Conservation (phyloP, 805 yeast genomes). For the Zygotorulaspora florentina region DNA sequence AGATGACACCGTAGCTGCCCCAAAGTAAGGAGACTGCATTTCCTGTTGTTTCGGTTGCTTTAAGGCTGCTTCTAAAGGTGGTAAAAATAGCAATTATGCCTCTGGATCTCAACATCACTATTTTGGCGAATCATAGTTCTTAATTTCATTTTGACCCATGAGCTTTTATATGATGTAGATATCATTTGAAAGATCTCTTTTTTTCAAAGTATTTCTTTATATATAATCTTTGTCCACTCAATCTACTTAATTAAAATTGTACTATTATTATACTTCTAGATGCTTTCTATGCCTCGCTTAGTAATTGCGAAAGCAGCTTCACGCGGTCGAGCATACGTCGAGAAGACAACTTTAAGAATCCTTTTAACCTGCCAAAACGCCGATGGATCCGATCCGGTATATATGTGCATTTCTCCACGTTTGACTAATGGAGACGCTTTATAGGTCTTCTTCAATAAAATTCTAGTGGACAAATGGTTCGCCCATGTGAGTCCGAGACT, state of each 20-base stretch:
- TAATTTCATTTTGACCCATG: too few relatives aligned
- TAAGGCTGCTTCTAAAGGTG: too few relatives aligned
- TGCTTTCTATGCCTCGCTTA: slow-evolving; percentile 25
- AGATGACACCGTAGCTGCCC: slow-evolving; percentile 16
- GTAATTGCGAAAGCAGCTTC: slow-evolving; percentile 25
- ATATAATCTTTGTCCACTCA: not conserved
- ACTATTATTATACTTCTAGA: not conserved
- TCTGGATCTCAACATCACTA: not conserved
- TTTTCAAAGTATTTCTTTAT: not conserved
- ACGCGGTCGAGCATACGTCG: slow-evolving; percentile 32
- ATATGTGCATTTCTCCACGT: slow-evolving; percentile 30
- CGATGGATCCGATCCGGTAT: slow-evolving; percentile 34
- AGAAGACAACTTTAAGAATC: slow-evolving; percentile 40
- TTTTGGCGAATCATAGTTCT: too few relatives aligned
- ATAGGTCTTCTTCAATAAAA: slow-evolving; percentile 43
- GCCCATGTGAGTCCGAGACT: slow-evolving; percentile 56
- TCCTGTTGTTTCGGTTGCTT: too few relatives aligned
- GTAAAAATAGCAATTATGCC: not conserved
- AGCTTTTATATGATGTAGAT: too few relatives aligned
- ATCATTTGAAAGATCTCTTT: too few relatives aligned
- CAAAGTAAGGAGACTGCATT: slow-evolving; percentile 1
- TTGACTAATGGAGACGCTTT: slow-evolving; percentile 36
- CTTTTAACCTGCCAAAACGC: slow-evolving; percentile 35
- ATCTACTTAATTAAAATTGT: not conserved
- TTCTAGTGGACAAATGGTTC: slow-evolving; percentile 46